Base-by-base conservation (phyloP, 176 grass and related monocot species). In the Metroxylon sagu region DNA sequence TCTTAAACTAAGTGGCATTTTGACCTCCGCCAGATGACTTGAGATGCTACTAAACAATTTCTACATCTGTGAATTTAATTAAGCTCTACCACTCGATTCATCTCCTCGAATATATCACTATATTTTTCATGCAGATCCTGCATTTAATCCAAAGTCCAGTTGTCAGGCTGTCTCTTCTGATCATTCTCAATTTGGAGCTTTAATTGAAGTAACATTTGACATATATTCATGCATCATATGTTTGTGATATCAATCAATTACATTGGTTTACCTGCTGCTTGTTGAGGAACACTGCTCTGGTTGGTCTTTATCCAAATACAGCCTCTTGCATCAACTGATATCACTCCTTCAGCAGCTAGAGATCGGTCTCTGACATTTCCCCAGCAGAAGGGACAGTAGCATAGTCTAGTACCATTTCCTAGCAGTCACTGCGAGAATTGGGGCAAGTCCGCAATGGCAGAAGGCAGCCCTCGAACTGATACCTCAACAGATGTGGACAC, bases 401-500 rank as follows among this genome's bases (percentile, higher is more conserved):
- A 39, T 12, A 69, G 67, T 63, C 70, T 85, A 53, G 62, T 76
- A 35, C 68, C 77, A 71, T 50, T 64, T 72, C 10, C 14, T 19
- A 57, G 63, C 60, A 14, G 27, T 53, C 69, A 71, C 19, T 61
- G 60, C 52, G 69, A 61, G 48, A 67, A 60, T 3, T 57, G 25
- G 23, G 23, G 71, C 5, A 72, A 79, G 30, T 69, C 67, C 60
- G 60, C 70, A 69, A 97, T 97, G 92, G 84, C 92, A 82, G 92
- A 97, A 80, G 68, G 35, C 51, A 97, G 92, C 61, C 92, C 92
- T 64, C 81, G 78, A 69, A 91, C 87, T 69, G 92, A 97, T 60
- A 97, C 87, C 39, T 97, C 92, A 31, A 88, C 92, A 56, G 92
- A 90, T 75, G 55, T 85, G 59, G 92, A 97, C 66, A 68, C 81